Base-by-base conservation (phyloP, 768 basidiomycete species). In the Crucibulum laeve region DNA sequence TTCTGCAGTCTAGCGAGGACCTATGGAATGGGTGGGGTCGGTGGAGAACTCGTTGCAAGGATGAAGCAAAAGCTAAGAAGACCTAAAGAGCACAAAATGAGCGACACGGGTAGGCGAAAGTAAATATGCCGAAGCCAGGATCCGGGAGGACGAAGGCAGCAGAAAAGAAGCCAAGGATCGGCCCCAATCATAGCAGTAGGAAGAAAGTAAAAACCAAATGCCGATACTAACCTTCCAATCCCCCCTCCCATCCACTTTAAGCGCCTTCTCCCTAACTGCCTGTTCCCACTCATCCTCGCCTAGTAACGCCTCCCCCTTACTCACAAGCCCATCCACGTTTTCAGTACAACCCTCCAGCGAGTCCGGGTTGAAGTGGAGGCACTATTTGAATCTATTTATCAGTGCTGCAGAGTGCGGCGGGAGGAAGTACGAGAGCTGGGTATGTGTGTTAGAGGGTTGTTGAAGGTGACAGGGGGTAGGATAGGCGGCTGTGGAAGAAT, bases 341-440 rank as follows among this genome's bases (percentile, higher is more conserved):
- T 84, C 76, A 28, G 72, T 74, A 30, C 68, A 71, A 0, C 79
- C 82, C 18, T 87, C 73, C 68, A 93, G 80, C 1, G 89, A 92
- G 59, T 99, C 95, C 5, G 95, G 95, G 60, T 98, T 95, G 53
- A 81, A 84, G 60, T 91, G 87, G 1, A 99, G 77, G 57, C 95
- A 98, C 61, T 93, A 88, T 57, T 96, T 97, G 48, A 99, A 77
- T 6, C 83, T 78, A 22, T 80, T 69, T 37, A 87, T 67, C 1
- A 87, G 78, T 0, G 77, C 70, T 2, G 80, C 60, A 0, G 79
- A 74, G 3, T 77, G 69, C n/a, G 83, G 78, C 37, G 87, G 77
- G 53, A 93, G 75, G 72, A 93, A 91, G 59, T 87, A 91, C 0
- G 87, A 76, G 21, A 93, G 68, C 37, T 85, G 79, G 65, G 90